A percentile compares a stretch with the other conserved stretches of the same genome.
These are phyloP conservation scores for Venturia aucupariae DNA, from an alignment of 2,329 filamentous ascomycete species.

Conservation along the genomic window DNA sequence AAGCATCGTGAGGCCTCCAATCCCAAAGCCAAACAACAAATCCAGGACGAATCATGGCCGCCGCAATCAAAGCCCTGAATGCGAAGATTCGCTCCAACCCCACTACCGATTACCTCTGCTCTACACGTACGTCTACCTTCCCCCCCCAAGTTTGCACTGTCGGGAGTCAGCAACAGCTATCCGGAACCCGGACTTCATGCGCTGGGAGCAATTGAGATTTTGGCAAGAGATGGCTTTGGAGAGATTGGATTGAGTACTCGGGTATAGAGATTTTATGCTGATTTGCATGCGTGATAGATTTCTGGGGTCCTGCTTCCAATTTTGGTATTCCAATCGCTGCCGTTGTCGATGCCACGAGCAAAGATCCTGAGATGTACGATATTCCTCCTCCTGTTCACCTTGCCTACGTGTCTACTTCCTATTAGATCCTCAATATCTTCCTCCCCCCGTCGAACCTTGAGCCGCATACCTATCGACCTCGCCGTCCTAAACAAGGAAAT, in stretches of 20 bases:
- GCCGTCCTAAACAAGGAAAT: background rate
- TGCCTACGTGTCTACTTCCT: background rate
- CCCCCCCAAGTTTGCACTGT: background rate
- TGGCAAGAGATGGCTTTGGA: background rate
- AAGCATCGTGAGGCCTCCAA: background rate
- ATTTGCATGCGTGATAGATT: slow-evolving; percentile 29
- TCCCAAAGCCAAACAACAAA: background rate
- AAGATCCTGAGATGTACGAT: slow-evolving; percentile 43
- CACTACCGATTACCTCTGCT: slow-evolving; percentile 43
- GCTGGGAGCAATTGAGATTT: slow-evolving; percentile 1
- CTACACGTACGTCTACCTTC: slow-evolving; percentile 39
- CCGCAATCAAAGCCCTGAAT: slow-evolving; percentile 45
- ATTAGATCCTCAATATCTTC: background rate
- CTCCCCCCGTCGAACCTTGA: background rate
- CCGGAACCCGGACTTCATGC: background rate
- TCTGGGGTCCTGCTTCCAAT: slow-evolving; percentile 44
- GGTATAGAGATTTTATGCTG: slow-evolving; percentile 5
- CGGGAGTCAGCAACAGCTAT: background rate
- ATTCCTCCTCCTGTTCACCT: slow-evolving; percentile 7
- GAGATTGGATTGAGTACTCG: background rate
- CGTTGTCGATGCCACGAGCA: slow-evolving; percentile 43
- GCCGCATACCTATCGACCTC: background rate
- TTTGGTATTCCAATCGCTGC: slow-evolving; percentile 46
- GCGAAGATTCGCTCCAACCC: slow-evolving; percentile 43
- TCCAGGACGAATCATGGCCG: slow-evolving; percentile 18